Base-by-base conservation (phyloP, 2,329 filamentous ascomycete genomes). In the Pestalotiopsis sp. region DNA sequence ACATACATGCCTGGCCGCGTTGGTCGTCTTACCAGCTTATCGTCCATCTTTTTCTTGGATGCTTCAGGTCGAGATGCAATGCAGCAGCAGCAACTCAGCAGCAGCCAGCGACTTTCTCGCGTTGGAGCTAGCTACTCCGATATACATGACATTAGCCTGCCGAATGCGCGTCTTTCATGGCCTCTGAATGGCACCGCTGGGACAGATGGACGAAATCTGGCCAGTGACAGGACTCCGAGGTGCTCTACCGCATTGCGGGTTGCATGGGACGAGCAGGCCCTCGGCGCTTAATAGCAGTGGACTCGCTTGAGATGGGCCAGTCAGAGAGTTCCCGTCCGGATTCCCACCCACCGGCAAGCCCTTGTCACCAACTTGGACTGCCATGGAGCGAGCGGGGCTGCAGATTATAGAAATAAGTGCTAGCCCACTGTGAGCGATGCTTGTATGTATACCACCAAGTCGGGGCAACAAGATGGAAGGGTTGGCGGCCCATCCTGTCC, bases 251-350 rank as follows among this genome's bases (percentile, higher is more conserved):
- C 68, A 71, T 69, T 72, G 72, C 73, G 81, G 81, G 80, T 82
- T 84, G 84, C 84, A 85, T 82, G 79, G 78, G 79, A 76, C 77
- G 82, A 83, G 68, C 72, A 75, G 84, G 86, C 83, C 82, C 82
- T 79, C 84, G 82, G 87, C 87, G 87, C 86, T 88, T 88, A 88
- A 80, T 76, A 77, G 76, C 77, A 73, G 78, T 77, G 81, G 76
- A 52, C 78, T 82, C 80, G 78, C 81, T 80, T 81, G 78, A 77
- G 76, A 78, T 75, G 17, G 77, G 76, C 81, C 77, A 82, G 76
- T 80, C 77, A 80, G 75, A 80, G 72, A 68, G 69, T 67, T 14
- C 39, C 66, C 70, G 72, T 71, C 70, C 66, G 68, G 73, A 36
- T 13, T 13, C 45, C 45, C 45, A 52, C 45, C 45, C 45, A 52